Percentiles rank a stretch among this genome's conserved stretches.
These are phyloP conservation scores for Kalmusia sp. DNA, from an alignment of 2,329 filamentous ascomycete species.

Conservation along the genomic window DNA sequence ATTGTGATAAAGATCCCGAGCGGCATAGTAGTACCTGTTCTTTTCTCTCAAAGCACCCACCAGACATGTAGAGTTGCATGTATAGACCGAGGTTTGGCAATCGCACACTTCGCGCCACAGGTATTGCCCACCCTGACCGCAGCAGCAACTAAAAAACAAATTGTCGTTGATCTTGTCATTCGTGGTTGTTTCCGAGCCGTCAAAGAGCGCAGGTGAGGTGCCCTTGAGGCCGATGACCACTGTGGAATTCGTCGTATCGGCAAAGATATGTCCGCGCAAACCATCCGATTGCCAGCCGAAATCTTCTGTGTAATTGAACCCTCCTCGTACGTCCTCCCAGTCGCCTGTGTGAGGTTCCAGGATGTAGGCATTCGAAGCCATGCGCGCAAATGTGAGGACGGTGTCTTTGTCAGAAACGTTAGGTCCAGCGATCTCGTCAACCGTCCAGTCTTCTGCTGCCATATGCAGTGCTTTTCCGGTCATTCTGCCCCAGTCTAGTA, in stretches of 20 bases:
- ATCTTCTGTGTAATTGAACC: slow-evolving; percentile 84
- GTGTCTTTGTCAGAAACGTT: slow-evolving; percentile 87
- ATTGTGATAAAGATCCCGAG: slow-evolving; percentile 88
- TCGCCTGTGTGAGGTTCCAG: slow-evolving; percentile 73
- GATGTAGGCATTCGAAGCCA: slow-evolving; percentile 91
- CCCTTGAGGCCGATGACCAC: slow-evolving; percentile 93
- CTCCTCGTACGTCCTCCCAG: slow-evolving; percentile 74
- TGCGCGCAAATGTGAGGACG: slow-evolving; percentile 81
- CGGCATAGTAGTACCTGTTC: slow-evolving; percentile 89
- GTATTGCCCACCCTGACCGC: slow-evolving; percentile 88
- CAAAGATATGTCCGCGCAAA: slow-evolving; percentile 89
- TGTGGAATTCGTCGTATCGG: slow-evolving; percentile 83
- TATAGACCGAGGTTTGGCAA: slow-evolving; percentile 85
- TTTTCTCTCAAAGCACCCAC: slow-evolving; percentile 76
- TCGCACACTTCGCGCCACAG: slow-evolving; percentile 93
- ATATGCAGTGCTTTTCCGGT: slow-evolving; percentile 72
- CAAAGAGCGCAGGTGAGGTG: slow-evolving; percentile 86
- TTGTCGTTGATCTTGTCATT: slow-evolving; percentile 99
- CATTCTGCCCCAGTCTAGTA: slow-evolving; percentile 75
- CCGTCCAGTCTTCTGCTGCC: slow-evolving; percentile 78
- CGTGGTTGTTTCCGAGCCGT: slow-evolving; percentile 94
- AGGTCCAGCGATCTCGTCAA: slow-evolving; percentile 79
- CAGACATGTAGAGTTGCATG: slow-evolving; percentile 92
- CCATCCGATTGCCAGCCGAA: slow-evolving; percentile 95
- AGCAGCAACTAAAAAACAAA: slow-evolving; percentile 97